phyloP scores from a whole-genome alignment of 1,284 basidiomycete species.

The Sporisorium iseilematis-ciliati region DNA sequence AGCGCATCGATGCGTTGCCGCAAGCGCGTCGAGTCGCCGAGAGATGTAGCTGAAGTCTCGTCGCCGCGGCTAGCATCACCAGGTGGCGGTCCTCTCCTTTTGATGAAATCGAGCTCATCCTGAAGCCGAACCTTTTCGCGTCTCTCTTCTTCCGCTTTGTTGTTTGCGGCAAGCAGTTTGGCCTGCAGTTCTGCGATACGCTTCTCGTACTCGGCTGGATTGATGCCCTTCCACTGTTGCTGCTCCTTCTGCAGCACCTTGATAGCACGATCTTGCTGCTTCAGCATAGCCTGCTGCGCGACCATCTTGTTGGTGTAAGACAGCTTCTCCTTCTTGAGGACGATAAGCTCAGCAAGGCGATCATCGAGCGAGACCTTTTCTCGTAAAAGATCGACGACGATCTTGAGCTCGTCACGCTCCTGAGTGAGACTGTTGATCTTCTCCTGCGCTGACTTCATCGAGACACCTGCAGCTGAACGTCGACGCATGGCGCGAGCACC shows the following conservation, averaged over 20 bases:
- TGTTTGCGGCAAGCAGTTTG: constrained; percentile 43
- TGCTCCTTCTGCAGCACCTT: constrained; percentile 62
- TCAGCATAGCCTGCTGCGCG: constrained; percentile 61
- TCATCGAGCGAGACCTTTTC: constrained; percentile 66
- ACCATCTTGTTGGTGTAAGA: constrained; percentile 63
- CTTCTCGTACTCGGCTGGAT: constrained; percentile 38
- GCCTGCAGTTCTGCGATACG: constrained; percentile 47
- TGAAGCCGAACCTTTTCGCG: constrained; percentile 42
- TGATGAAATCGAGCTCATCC: constrained; percentile 58
- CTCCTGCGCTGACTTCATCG: constrained; percentile 64
- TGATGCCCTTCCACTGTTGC: constrained; percentile 55
- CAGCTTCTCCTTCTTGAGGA: constrained; percentile 64
- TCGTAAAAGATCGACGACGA: constrained; percentile 66
- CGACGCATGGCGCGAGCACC: constrained; percentile 59
- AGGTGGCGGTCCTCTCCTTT: constrained; percentile 39
- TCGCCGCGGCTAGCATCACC: constrained; percentile 35
- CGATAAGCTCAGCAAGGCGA: constrained; percentile 59
- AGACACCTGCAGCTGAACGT: constrained; percentile 60
- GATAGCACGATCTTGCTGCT: constrained; percentile 65
- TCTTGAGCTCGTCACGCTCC: constrained; percentile 68
- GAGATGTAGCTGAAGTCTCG: constrained; percentile 35
- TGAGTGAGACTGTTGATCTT: constrained; percentile 65
- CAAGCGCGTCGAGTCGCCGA: constrained; percentile 44
- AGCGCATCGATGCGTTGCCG: constrained; percentile 52
- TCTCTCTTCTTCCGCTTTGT: constrained; percentile 43